Base-by-base conservation (phyloP, 768 basidiomycete genomes). In the Lactarius tabidus region DNA sequence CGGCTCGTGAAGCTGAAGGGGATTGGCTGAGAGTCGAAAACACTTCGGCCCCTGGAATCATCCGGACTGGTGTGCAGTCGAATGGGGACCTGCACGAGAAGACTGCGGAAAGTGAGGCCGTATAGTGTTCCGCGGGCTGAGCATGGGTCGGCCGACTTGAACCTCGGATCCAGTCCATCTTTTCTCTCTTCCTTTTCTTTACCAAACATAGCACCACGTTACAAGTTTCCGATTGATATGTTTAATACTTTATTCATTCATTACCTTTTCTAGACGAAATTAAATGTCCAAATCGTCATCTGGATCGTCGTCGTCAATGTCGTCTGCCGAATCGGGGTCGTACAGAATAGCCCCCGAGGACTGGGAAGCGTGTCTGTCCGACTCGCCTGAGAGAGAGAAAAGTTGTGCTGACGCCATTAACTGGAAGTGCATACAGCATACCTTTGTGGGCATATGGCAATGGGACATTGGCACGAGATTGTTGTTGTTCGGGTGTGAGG, bases 221-320 rank as follows among this genome's bases (percentile, higher is more conserved):
- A 9, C 38, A 38, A 38, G 38, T 38, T 38, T 38, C 14, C 1
- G 38, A 38, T 38, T 38, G 38, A 38, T 38, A 56, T 65, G 45
- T 54, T 56, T 9, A 54, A 36, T 56, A 60, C 64, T 60, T 48
- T 31, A 65, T 64, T 48, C 23, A 36, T 18, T 29, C 26, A 45
- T 54, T 39, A 29, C 63, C 59, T 64, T 18, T 43, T 54, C 10
- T 28, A 45, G 45, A 48, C 35, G 33, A 48, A 57, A 48, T 67
- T 75, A 94, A 63, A 95, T 90, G 71, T 96, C 91, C 65, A 96
- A 78, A 76, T 96, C 94, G 73, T 96, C 95, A 70, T 97, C 95
- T 26, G 95, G 95, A 78, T 97, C 95, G 62, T 96, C 95, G 61
- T 95, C 95, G 72, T 97, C 95, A 58, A 95, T 84, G 69, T 97